Base-by-base conservation (phyloP, 2,329 filamentous ascomycete genomes). In the Sphaerulina vaccinii region DNA sequence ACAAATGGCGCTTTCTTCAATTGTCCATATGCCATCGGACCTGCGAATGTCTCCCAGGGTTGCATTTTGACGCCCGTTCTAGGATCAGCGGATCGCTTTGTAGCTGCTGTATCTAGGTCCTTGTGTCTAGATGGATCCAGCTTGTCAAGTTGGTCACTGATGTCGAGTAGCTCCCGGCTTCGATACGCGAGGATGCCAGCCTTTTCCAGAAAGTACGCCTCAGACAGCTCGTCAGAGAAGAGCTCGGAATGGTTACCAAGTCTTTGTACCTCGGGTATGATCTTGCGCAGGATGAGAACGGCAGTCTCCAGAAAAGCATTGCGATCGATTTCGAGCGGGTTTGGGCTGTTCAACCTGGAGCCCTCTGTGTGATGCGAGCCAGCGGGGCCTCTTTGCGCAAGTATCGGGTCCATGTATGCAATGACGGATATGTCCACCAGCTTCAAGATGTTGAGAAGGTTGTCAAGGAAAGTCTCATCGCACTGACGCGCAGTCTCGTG, bases 401-500 rank as follows among this genome's bases (percentile, higher is more conserved):
- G 29, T 22, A 46, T 29, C 7, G 35, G 33, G 16, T 46, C 43
- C 32, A 37, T 19, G n/a, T 37, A 46, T 18, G 19, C 32, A 19
- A 32, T 10, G 27, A 39, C 13, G 7, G 8, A 7, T 9, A 47
- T n/a, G 16, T 52, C 37, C 15, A 46, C 19, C 18, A 40, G 19
- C 15, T 21, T 18, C 2, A 52, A 38, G 11, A 49, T 38, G 9
- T 43, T 15, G 16, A 52, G 42, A 29, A 55, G 29, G 21, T 24
- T 36, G 15, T 49, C 49, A 11, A 55, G 39, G 19, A 52, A 55
- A 4, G 18, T 33, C 29, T 55, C 49, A 10, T 55, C 49, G 44
- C 38, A 51, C 21, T 49, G 43, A 5, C 43, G 19, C 10, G 35
- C 33, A 18, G 45, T 27, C n/a, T 39, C 38, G 40, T 21, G 10